A percentile compares a stretch with the other conserved stretches of the same genome.
Evolutionary conservation across 177 flowering plant genomes (phyloP).

Genomic region (Vitis hybrid): DNA sequence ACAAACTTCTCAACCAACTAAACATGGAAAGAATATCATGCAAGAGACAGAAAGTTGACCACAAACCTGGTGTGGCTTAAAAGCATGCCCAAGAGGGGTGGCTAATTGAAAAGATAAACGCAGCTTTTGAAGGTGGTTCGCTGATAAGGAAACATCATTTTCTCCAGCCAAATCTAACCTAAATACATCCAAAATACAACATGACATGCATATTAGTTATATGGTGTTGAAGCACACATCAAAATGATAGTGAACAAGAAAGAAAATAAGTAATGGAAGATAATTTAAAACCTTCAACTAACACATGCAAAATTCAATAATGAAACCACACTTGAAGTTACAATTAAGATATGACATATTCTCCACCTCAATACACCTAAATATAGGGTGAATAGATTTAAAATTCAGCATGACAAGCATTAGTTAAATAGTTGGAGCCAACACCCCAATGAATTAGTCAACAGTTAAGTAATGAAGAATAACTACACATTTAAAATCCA

Average conservation of each 20-base stretch:
- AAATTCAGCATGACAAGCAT: too few relatives aligned
- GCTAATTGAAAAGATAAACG: slow-evolving; percentile 68
- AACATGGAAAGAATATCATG: background rate
- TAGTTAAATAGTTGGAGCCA: too few relatives aligned
- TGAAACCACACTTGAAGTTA: too few relatives aligned
- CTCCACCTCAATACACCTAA: too few relatives aligned
- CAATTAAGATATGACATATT: too few relatives aligned
- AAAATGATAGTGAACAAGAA: background rate
- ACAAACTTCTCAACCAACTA: slow-evolving; percentile 14
- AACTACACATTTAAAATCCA: too few relatives aligned
- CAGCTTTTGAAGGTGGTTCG: slow-evolving; percentile 95
- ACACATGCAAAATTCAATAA: background rate
- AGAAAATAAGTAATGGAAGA: background rate
- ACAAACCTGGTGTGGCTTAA: slow-evolving; percentile 87
- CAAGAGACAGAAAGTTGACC: slow-evolving; percentile 1
- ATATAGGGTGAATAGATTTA: too few relatives aligned
- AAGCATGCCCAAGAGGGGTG: slow-evolving; percentile 60
- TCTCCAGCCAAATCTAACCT: slow-evolving; percentile 73
- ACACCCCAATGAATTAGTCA: too few relatives aligned
- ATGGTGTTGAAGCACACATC: background rate
- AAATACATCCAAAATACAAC: slow-evolving; percentile 16
- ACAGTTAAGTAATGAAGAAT: too few relatives aligned
- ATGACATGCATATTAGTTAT: background rate
- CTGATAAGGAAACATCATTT: slow-evolving; percentile 61
- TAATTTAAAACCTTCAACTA: background rate